Conservation (phyloP, 257 asterid genomes). For the Rauvolfia tetraphylla region DNA sequence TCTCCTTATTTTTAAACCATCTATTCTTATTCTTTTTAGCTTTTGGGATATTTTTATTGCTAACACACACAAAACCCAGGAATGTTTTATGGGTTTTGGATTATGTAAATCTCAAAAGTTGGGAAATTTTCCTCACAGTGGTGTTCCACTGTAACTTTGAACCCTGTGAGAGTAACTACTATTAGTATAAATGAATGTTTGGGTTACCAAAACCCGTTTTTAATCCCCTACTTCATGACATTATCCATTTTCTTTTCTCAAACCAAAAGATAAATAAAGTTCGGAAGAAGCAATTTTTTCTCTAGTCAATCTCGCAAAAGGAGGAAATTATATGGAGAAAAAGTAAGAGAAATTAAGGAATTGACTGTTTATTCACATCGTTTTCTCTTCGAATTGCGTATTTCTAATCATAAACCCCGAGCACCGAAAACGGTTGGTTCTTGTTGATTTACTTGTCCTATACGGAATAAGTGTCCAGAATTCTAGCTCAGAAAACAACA, state of each 20-base stretch:
- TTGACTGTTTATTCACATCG: slow-evolving; percentile 1
- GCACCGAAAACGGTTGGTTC: slow-evolving; percentile 8
- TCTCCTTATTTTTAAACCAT: neutral
- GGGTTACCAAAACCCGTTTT: neutral
- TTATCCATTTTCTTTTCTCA: neutral
- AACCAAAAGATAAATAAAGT: neutral
- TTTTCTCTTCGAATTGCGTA: slow-evolving; percentile 7
- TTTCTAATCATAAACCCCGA: neutral
- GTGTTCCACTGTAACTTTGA: slow-evolving; percentile 41
- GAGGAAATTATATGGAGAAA: neutral
- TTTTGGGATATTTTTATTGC: slow-evolving; percentile 24
- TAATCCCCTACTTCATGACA: neutral
- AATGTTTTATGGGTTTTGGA: slow-evolving; percentile 11
- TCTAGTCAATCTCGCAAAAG: neutral
- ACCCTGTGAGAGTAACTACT: slow-evolving; percentile 44
- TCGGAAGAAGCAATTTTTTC: neutral
- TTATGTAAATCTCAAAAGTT: slow-evolving; percentile 38
- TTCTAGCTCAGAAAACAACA: neutral
- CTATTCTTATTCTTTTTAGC: neutral
- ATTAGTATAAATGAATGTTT: neutral
- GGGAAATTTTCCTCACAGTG: slow-evolving; percentile 46
- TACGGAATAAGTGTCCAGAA: slow-evolving; percentile 10
- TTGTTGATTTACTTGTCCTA: slow-evolving; percentile 13
- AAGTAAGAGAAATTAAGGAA: neutral
- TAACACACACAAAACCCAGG: slow-evolving; percentile 17